Evolutionary conservation across 331 rosid genomes (phyloP).

Genomic region (Cydonia oblonga): DNA sequence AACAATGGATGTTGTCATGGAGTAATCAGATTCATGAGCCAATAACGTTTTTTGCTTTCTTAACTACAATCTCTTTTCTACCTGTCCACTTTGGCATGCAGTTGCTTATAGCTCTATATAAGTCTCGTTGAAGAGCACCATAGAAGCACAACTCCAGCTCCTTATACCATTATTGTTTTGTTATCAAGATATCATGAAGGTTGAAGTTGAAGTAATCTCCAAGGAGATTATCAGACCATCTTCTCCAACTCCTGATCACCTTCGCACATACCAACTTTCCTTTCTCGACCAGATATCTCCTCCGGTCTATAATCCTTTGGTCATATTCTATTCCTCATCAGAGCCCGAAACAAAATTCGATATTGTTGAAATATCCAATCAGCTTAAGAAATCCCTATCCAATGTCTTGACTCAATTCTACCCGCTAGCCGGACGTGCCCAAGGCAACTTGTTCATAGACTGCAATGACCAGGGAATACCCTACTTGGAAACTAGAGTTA

Average conservation of each 20-base stretch:
- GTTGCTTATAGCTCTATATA: not conserved
- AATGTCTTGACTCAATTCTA: constrained; percentile 28
- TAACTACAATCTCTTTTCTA: not conserved
- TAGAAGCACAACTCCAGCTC: not conserved
- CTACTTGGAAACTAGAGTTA: constrained; percentile 31
- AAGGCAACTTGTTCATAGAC: constrained; percentile 11
- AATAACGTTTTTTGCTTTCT: not conserved
- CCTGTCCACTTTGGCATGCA: not conserved
- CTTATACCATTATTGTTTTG: not conserved
- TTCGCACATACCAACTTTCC: constrained; percentile 9
- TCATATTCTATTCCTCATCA: constrained; percentile 11
- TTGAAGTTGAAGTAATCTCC: constrained; percentile 8
- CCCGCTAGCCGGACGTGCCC: constrained; percentile 40
- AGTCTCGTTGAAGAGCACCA: not conserved
- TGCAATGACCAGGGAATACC: constrained; percentile 48
- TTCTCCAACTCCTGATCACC: constrained; percentile 19
- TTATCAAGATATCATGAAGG: not conserved
- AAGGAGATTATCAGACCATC: constrained; percentile 24
- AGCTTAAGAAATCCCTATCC: constrained; percentile 41
- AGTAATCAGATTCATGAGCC: not conserved
- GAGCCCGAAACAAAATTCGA: not conserved
- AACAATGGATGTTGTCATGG: not conserved
- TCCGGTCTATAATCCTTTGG: constrained; percentile 16
- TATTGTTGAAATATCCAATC: constrained; percentile 17
- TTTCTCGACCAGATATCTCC: constrained; percentile 25